Evolutionary conservation across 2,329 filamentous ascomycete species (phyloP), one percentile per base, ranked within the genome.

Genomic region (Sphaceloma murrayae): DNA sequence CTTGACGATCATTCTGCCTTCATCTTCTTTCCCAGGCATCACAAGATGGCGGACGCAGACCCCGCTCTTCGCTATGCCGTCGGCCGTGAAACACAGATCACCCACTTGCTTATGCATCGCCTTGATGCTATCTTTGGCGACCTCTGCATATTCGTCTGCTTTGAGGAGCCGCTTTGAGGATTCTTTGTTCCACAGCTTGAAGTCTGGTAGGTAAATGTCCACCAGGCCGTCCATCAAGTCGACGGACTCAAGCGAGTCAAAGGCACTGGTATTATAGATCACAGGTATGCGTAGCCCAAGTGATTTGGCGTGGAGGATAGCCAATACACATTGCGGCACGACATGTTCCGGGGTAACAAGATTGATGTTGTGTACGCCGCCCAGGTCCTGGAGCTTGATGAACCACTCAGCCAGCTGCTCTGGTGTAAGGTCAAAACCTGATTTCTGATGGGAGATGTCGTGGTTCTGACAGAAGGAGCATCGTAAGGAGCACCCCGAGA

Each of bases 321-420:
- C 80, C 22, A 91, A 66, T 1, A 76, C 83, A 7, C 91, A 82
- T 58, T 91, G 85, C 0, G 85, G 84, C 3, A 87, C 85, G 13
- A 93, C 82, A 59, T 93, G 86, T 58, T 93, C 85, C 0, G 85
- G 85, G 0, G 85, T 93, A 47, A 93, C 75, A 16, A 89, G 75
- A 60, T 94, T 91, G 69, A 93, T 88, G 59, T 91, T 91, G 66
- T 93, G 85, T n/a, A 85, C 82, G 6, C 72, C 66, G n/a, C 84
- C 85, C 2, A 85, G 73, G 19, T 84, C 71, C 58, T 91, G 85
- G 32, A 93, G 66, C 64, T 91, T 91, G 46, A 91, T 55, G 62
- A 82, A 88, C 85, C 85, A 91, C 43, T 82, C 78, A 4, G 74
- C 85, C 3, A 94, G 72, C 57, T 87, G 75, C 59, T 88, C 82